Evolutionary conservation across 441 rosid species (phyloP).

Genomic region (Kokia cookei): DNA sequence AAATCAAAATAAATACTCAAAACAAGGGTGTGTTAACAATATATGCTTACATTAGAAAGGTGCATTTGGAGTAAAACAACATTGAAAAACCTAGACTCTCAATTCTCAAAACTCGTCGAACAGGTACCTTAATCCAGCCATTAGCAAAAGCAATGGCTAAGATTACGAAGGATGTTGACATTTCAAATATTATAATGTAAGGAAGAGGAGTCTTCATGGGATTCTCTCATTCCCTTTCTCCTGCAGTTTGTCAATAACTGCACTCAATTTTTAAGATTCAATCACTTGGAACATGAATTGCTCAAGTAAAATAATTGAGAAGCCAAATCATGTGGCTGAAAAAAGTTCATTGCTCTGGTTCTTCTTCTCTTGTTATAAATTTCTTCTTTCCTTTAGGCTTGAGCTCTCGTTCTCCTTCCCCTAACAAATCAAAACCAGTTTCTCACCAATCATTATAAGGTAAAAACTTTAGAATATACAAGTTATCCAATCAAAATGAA

Average conservation of each 20-base stretch:
- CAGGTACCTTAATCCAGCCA: slow-evolving; percentile 91
- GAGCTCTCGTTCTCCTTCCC: slow-evolving; percentile 65
- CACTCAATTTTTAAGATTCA: slow-evolving; percentile 7
- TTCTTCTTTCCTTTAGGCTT: slow-evolving; percentile 72
- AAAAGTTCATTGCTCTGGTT: slow-evolving; percentile 72
- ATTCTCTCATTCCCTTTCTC: slow-evolving; percentile 90
- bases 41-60: slow-evolving; percentile 5
- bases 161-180: slow-evolving; percentile 90
- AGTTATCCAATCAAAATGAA: not conserved
- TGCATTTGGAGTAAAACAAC: not conserved
- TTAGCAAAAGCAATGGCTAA: slow-evolving; percentile 86
- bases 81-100: not conserved
- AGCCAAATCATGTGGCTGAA: not conserved
- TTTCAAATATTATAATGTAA: slow-evolving; percentile 79
- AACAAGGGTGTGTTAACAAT: not conserved
- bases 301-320: not conserved
- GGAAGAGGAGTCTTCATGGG: slow-evolving; percentile 93
- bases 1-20: not conserved
- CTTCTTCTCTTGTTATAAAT: slow-evolving; percentile 82
- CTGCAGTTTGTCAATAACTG: slow-evolving; percentile 89
- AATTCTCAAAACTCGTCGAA: slow-evolving; percentile 28
- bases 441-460: not conserved
- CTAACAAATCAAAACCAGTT: slow-evolving; percentile 20
- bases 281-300: not conserved
- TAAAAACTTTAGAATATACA: not conserved